Evolutionary conservation across 2,329 filamentous ascomycete species (phyloP).

Genomic region (Bisporella sp.): DNA sequence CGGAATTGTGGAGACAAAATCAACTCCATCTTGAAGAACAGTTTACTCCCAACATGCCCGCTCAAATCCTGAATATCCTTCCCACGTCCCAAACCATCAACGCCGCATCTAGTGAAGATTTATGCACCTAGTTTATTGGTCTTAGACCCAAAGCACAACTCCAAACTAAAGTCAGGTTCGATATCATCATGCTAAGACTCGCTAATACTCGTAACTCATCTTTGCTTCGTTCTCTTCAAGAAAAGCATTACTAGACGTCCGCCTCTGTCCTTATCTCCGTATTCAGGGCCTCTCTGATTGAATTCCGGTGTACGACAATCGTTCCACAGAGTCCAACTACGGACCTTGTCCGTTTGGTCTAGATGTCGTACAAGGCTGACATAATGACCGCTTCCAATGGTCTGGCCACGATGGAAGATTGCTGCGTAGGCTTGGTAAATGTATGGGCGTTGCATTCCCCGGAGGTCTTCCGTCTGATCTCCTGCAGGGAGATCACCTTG

Average conservation of each 20-base stretch:
- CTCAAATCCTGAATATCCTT: too few species aligned
- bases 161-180: too few species aligned
- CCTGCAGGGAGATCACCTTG: conserved; percentile 17
- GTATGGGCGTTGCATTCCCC: conserved; percentile 43
- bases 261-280: background rate
- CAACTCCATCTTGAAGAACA: too few species aligned
- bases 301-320: conserved; percentile 2
- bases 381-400: conserved; percentile 19
- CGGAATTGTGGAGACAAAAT: too few species aligned
- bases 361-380: conserved; percentile 12
- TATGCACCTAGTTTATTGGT: too few species aligned
- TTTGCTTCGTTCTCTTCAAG: background rate
- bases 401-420: conserved; percentile 34
- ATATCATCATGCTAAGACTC: background rate
- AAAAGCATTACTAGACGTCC: background rate
- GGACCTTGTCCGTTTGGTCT: conserved; percentile 9
- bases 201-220: background rate
- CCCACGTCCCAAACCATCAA: too few species aligned
- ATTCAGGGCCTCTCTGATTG: background rate
- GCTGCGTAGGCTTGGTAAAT: conserved; percentile 83
- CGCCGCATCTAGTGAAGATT: too few species aligned
- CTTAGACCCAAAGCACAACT: too few species aligned
- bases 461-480: conserved; percentile 26
- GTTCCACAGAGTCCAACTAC: conserved; percentile 14
- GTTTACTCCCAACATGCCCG: too few species aligned